Conservation (phyloP, 805 yeast species). For the Myxozyma sirexii region DNA sequence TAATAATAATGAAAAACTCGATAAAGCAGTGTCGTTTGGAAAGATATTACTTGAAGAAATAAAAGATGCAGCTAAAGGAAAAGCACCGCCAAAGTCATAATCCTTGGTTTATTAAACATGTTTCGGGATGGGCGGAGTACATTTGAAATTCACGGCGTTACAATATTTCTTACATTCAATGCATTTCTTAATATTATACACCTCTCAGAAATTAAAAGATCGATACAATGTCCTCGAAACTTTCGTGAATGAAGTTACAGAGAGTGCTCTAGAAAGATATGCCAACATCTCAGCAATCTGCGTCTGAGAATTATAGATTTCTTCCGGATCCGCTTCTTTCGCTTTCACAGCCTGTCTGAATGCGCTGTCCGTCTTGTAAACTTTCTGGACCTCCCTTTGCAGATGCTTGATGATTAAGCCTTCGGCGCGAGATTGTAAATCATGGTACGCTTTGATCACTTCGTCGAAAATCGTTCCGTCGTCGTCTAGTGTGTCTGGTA, state of each 20-base stretch:
- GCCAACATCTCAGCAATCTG: conserved; percentile 22
- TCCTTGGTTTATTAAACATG: not conserved
- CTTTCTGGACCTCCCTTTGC: conserved; percentile 27
- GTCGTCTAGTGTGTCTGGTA: conserved; percentile 34
- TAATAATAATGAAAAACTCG: conserved; percentile 12
- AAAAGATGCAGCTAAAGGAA: conserved; percentile 24
- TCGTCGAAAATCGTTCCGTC: conserved; percentile 51
- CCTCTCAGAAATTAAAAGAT: conserved; percentile 11
- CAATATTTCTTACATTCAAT: not conserved
- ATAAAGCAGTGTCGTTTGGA: conserved; percentile 17
- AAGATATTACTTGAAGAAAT: conserved; percentile 23
- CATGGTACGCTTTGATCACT: conserved; percentile 46
- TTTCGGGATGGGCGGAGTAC: not conserved
- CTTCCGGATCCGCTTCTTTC: conserved; percentile 15
- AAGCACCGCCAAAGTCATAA: conserved; percentile 6
- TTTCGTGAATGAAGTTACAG: conserved; percentile 19
- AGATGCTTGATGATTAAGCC: conserved; percentile 42
- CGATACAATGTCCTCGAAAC: conserved; percentile 21
- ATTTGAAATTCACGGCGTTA: not conserved
- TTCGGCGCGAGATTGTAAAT: conserved; percentile 41
- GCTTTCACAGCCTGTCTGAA: conserved; percentile 24
- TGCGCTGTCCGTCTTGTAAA: conserved; percentile 17
- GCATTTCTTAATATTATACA: not conserved
- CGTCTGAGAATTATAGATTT: conserved; percentile 15
- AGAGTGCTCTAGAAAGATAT: conserved; percentile 20